A percentile compares a stretch with the other conserved stretches of the same genome.
phyloP scores from a whole-genome alignment of 1,139 yeast species.

The Sugiyamaella xylanicola region DNA sequence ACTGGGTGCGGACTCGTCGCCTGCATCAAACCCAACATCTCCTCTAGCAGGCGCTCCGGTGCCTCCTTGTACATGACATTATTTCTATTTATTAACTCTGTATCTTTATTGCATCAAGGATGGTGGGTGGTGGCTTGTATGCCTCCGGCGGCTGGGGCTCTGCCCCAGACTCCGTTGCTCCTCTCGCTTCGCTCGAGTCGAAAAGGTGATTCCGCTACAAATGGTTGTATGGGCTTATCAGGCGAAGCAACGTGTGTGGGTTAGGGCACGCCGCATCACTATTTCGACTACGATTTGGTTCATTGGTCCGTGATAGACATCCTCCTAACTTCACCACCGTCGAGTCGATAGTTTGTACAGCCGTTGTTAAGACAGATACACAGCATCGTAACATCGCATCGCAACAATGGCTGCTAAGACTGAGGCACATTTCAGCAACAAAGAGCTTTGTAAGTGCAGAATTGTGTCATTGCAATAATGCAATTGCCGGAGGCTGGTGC shows the following conservation, averaged over 20 bases:
- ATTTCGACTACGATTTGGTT: neutral
- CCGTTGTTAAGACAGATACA: slow-evolving; percentile 5
- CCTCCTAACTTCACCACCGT: slow-evolving; percentile 10
- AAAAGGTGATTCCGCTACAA: too few relatives aligned
- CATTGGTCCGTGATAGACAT: slow-evolving; percentile 11
- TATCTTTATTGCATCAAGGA: too few relatives aligned
- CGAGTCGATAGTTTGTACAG: neutral
- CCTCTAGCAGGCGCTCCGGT: neutral
- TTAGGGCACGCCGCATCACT: slow-evolving; percentile 7
- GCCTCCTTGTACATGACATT: neutral
- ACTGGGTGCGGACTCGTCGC: neutral
- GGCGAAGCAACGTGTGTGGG: slow-evolving; percentile 7
- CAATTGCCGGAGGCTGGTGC: too few relatives aligned
- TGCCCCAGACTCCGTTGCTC: too few relatives aligned
- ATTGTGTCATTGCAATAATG: neutral
- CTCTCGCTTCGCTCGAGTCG: too few relatives aligned
- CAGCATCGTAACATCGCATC: neutral
- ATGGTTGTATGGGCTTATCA: too few relatives aligned
- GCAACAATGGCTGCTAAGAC: slow-evolving; percentile 28
- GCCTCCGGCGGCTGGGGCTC: too few relatives aligned
- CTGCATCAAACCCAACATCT: neutral
- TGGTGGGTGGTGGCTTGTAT: too few relatives aligned
- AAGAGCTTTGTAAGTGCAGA: slow-evolving; percentile 27
- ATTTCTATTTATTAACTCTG: neutral
- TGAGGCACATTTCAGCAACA: slow-evolving; percentile 30